These are phyloP conservation scores for Arachis stenosperma DNA, from an alignment of 306 rosid genomes.

Conservation along the genomic window DNA sequence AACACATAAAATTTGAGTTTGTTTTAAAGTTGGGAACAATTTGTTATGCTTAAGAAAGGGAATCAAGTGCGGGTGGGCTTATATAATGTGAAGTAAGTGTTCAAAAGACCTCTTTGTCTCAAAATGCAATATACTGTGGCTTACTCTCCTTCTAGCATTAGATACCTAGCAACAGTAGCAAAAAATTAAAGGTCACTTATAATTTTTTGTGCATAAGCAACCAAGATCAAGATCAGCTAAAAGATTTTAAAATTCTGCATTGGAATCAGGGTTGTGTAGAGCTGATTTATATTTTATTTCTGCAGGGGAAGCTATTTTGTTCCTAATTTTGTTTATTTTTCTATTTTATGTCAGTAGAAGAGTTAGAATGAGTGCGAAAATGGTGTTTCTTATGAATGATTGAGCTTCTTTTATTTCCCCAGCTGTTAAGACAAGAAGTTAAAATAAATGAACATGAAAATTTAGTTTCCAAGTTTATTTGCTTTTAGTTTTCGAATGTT, in stretches of 20 bases:
- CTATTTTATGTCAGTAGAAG: constrained; percentile 4
- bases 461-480: not conserved
- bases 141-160: too few relatives aligned
- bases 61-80: too few relatives aligned
- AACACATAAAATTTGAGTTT: too few relatives aligned
- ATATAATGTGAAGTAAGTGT: too few relatives aligned
- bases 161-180: constrained; percentile 30
- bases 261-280: constrained; percentile 22
- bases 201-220: constrained; percentile 34
- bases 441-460: not conserved
- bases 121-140: too few relatives aligned
- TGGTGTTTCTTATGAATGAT: not conserved
- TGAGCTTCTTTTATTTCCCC: constrained; percentile 9
- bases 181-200: constrained; percentile 19
- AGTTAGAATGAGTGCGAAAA: constrained; percentile 29
- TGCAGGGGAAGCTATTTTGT: constrained; percentile 51
- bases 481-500: constrained; percentile 20
- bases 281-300: constrained; percentile 36
- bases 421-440: not conserved
- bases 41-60: too few relatives aligned
- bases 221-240: constrained; percentile 10
- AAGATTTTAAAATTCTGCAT: constrained; percentile 4
- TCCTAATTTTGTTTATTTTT: constrained; percentile 4
- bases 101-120: too few relatives aligned
- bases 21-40: too few relatives aligned